Base-by-base conservation (phyloP, 2,329 filamentous ascomycete species). In the Ophiostoma sp. region DNA sequence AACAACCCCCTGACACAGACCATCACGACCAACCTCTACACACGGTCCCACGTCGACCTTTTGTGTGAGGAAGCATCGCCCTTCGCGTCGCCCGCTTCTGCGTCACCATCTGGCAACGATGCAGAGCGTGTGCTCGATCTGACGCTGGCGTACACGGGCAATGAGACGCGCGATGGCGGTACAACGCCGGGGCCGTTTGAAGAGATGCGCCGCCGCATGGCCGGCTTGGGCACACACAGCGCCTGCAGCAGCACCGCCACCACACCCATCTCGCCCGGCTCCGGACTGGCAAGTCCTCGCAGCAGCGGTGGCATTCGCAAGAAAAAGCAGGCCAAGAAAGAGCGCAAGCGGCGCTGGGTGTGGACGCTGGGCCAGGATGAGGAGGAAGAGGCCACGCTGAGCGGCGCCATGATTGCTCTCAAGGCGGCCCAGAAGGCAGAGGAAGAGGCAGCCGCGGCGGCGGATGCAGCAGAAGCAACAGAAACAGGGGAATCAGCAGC, bases 301-400 rank as follows among this genome's bases (percentile, higher is more conserved):
- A 78, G 47, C 81, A 66, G 49, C 44, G 78, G 77, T 0, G 81
- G 81, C 2, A 78, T 84, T 64, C 80, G 81, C n/a, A 87, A 86
- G 75, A 79, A 82, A 9, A 85, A 81, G 64, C 11, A 78, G 44
- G 80, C 80, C 75, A 84, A 86, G 71, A 87, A 79, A 74, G 86
- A 88, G 72, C 88, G 86, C 81, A 87, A 84, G 76, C 79, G 86
- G 12, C 83, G 83, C 60, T 89, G 86, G 87, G 84, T 87, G 47
- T 89, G 87, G 87, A 89, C 87, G 1, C 87, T 89, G 62, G 84
- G 83, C 2, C 81, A 82, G 69, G 83, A 84, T 0, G 81, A 80
- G 1, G 77, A 81, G 7, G 78, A 80, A 14, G 78, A 81, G 64
- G 78, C 79, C 68, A 77, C 79, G 44, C 75, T 81, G 4, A 79